A percentile compares a stretch with the other conserved stretches of the same genome.
Conservation (phyloP, 2,329 filamentous ascomycete genomes). For the Clonostachys chloroleuca region DNA sequence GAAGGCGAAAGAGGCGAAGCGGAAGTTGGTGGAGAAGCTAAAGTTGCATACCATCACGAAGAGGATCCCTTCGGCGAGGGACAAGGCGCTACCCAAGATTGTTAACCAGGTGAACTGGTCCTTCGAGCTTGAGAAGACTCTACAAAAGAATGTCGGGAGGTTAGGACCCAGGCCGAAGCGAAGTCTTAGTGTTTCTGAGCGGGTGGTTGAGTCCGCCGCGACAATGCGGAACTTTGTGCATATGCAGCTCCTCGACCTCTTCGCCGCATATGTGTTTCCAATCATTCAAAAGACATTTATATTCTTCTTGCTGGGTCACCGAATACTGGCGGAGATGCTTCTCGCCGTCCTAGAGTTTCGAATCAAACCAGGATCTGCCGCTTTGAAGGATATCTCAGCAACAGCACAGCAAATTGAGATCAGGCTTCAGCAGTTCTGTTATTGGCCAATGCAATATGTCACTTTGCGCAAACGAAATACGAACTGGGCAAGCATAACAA, state of each 20-base stretch:
- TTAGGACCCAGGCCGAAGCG: constrained; percentile 79
- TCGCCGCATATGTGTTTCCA: constrained; percentile 74
- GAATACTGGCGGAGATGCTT: constrained; percentile 75
- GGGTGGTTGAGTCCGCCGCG: constrained; percentile 88
- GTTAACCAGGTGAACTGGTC: constrained; percentile 96
- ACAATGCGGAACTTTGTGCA: constrained; percentile 76
- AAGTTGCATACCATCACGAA: constrained; percentile 81
- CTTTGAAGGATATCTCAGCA: constrained; percentile 91
- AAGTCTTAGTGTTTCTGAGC: constrained; percentile 86
- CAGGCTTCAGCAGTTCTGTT: constrained; percentile 94
- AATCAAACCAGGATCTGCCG: constrained; percentile 69
- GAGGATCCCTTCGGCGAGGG: constrained; percentile 74
- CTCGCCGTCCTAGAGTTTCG: constrained; percentile 82
- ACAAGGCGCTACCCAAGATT: constrained; percentile 74
- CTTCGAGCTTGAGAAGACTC: constrained; percentile 77
- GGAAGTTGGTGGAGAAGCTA: constrained; percentile 76
- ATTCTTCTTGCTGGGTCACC: constrained; percentile 73
- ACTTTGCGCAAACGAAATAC: constrained; percentile 84
- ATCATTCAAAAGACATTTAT: constrained; percentile 70
- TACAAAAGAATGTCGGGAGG: constrained; percentile 86
- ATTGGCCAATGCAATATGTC: constrained; percentile 96
- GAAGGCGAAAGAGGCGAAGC: constrained; percentile 52
- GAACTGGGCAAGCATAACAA: constrained; percentile 94
- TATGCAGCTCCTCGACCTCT: constrained; percentile 63
- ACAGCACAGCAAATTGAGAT: constrained; percentile 98